phyloP scores from a whole-genome alignment of 108 stramenopile genomes.

The Skeletonema potamos region DNA sequence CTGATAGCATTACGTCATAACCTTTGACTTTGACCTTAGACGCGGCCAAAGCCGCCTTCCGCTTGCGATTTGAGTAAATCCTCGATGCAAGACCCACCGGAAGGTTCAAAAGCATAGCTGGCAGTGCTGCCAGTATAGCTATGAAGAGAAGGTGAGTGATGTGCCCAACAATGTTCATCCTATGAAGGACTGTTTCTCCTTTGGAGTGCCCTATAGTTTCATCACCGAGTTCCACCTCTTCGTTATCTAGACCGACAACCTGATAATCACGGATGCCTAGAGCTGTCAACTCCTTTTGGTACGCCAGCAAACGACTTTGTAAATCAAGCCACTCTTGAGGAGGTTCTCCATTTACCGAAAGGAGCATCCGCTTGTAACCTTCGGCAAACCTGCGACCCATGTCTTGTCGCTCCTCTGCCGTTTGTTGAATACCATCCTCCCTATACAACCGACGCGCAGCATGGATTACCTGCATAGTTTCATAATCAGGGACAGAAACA shows the following conservation, averaged over 20 bases:
- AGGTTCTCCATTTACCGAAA: conserved; percentile 59
- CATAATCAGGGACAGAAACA: conserved; percentile 94
- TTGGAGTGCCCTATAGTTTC: conserved; percentile 46
- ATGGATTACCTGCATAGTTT: conserved; percentile 89
- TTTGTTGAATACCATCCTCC: conserved; percentile 41
- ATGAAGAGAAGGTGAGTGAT: conserved; percentile 86
- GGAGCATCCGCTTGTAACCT: conserved; percentile 84
- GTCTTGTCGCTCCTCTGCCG: conserved; percentile 85
- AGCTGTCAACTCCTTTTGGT: conserved; percentile 77
- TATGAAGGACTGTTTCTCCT: conserved; percentile 69
- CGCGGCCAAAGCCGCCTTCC: conserved; percentile 87
- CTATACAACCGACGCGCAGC: conserved; percentile 91
- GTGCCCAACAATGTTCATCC: conserved; percentile 76
- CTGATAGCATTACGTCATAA: conserved; percentile 93
- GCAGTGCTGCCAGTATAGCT: conserved; percentile 79
- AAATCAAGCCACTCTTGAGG: conserved; percentile 86
- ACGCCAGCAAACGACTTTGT: conserved; percentile 74
- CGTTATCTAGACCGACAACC: conserved; percentile 42
- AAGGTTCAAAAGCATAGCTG: conserved; percentile 87
- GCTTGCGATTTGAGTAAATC: conserved; percentile 76
- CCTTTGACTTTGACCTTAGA: conserved; percentile 95
- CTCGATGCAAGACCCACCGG: conserved; percentile 92
- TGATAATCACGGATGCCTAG: conserved; percentile 96
- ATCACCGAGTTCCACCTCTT: conserved; percentile 57
- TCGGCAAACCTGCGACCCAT: conserved; percentile 92